Base-by-base conservation (phyloP, 140 eudicot genomes). In the Erigeron philadelphicus region DNA sequence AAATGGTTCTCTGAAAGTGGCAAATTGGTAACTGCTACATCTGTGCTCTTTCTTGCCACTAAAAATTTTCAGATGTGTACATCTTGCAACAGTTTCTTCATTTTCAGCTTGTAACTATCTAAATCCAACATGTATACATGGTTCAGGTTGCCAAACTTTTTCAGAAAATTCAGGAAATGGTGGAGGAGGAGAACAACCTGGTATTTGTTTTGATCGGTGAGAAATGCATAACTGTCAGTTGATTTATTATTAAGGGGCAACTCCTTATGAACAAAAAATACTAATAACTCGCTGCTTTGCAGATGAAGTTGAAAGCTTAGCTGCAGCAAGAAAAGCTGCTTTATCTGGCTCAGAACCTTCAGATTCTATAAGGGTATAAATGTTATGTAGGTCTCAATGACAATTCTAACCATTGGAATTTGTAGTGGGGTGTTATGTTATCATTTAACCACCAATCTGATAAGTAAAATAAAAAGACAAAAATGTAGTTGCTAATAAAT, bases 1-100 rank as follows among this genome's bases (percentile, higher is more conserved):
- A 93, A 93, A 84, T 93, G 98, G 98, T 93, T 93, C 78, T 93
- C 98, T 19, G 98, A 93, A 74, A 93, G 98, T 78, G 98, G 98
- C 68, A 93, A 93, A 79, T 66, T 93, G 96, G 98, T 86, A 78
- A 68, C 79, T 59, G 19, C 70, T 49, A 72, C 58, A 61, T 42
- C 41, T 55, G 5, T 58, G 67, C 42, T 53, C 54, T 70, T 61
- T 67, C 38, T 38, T 44, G 9, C 69, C 21, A 8, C 59, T 43
- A 16, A 6, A 66, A 15, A 38, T 52, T 1, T 71, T 31, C 13
- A 31, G 25, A 40, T 13, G 53, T 46, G 38, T 31, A 52, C 35
- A 68, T 68, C 72, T 50, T 68, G 61, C 18, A 52, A 38, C 38
- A 68, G 5, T 35, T 46, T 53, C 12, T 50, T 9, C 53, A 21